Evolutionary conservation across 2,329 filamentous ascomycete species (phyloP).

Genomic region (Colletotrichum tropicicola): DNA sequence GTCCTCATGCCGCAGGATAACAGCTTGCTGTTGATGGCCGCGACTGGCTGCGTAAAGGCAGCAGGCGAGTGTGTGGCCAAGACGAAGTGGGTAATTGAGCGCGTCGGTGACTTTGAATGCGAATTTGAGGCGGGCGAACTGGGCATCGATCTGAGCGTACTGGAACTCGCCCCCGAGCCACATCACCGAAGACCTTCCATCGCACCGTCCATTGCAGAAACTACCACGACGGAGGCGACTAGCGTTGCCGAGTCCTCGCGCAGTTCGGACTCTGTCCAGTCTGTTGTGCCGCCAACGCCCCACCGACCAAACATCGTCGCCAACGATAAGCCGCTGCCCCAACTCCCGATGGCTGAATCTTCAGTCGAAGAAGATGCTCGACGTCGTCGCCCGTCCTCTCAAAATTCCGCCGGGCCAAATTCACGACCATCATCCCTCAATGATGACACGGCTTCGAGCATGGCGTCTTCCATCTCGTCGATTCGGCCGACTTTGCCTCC

Average conservation of each 20-base stretch:
- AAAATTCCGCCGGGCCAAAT: slow-evolving; percentile 41
- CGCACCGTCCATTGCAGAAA: slow-evolving; percentile 42
- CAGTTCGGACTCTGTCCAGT: slow-evolving; percentile 39
- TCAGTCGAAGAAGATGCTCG: slow-evolving; percentile 39
- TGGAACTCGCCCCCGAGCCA: slow-evolving; percentile 50
- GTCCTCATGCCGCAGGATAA: slow-evolving; percentile 85
- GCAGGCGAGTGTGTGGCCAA: slow-evolving; percentile 92
- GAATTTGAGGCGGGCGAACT: slow-evolving; percentile 70
- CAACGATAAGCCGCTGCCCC: slow-evolving; percentile 72
- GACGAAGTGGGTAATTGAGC: slow-evolving; percentile 84
- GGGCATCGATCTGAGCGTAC: slow-evolving; percentile 63
- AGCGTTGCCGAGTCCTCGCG: slow-evolving; percentile 50
- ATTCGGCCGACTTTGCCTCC: slow-evolving; percentile 60
- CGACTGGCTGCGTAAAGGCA: slow-evolving; percentile 87
- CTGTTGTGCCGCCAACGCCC: slow-evolving; percentile 36
- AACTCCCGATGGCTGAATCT: slow-evolving; percentile 66
- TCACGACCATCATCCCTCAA: slow-evolving; percentile 54
- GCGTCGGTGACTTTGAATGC: slow-evolving; percentile 90
- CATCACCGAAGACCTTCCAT: slow-evolving; percentile 40
- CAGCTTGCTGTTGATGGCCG: slow-evolving; percentile 77
- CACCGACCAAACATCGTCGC: slow-evolving; percentile 51
- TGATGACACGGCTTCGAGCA: slow-evolving; percentile 52
- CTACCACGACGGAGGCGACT: slow-evolving; percentile 44
- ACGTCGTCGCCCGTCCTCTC: slow-evolving; percentile 29
- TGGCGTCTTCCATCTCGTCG: slow-evolving; percentile 57